Evolutionary conservation across 768 basidiomycete species (phyloP).

Genomic region (Russula lepida): DNA sequence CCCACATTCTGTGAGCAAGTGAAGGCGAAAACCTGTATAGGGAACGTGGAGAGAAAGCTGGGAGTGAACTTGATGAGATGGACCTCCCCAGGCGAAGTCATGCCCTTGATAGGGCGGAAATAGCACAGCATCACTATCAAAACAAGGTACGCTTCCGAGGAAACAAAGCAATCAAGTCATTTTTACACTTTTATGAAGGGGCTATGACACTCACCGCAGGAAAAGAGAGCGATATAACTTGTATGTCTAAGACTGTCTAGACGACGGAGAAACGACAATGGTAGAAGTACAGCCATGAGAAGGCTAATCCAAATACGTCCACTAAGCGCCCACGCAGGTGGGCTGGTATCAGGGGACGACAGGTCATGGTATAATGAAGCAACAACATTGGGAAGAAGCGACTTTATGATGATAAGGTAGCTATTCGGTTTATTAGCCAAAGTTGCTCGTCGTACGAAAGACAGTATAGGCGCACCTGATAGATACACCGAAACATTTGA

Average conservation of each 20-base stretch:
- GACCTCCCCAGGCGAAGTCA: conserved; percentile 56
- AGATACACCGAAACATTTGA: conserved; percentile 95
- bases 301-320: conserved; percentile 79
- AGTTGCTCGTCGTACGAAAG: background rate
- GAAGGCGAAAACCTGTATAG: conserved; percentile 88
- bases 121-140: conserved; percentile 75
- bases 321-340: conserved; percentile 68
- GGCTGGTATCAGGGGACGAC: conserved; percentile 50
- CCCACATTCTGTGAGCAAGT: conserved; percentile 90
- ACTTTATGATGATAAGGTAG: conserved; percentile 88
- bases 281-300: conserved; percentile 68
- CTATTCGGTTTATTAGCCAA: conserved; percentile 30
- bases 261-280: conserved; percentile 73
- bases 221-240: conserved; percentile 84
- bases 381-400: conserved; percentile 87
- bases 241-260: conserved; percentile 85
- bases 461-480: conserved; percentile 52
- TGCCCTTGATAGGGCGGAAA: conserved; percentile 61
- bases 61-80: conserved; percentile 67
- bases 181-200: background rate
- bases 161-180: background rate
- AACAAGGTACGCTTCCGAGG: conserved; percentile 57
- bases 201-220: conserved; percentile 58
- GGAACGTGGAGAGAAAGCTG: conserved; percentile 75
- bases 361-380: conserved; percentile 74